A percentile compares a stretch with the other conserved stretches of the same genome.
Conservation (phyloP, 2,329 filamentous ascomycete species). For the Apiospora kogelbergensis region DNA sequence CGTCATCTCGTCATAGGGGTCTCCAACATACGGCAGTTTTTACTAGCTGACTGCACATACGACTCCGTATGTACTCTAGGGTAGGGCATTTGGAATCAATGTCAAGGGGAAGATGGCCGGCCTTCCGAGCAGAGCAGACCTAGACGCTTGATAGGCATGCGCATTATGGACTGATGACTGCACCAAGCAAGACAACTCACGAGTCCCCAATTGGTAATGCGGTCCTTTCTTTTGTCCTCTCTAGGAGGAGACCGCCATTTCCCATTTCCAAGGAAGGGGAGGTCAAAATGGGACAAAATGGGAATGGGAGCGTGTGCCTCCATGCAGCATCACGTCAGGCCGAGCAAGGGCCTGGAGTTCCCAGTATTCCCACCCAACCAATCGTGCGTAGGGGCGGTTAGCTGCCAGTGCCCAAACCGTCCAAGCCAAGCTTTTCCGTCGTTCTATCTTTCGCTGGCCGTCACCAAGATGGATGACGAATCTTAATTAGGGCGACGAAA, state of each 20-base stretch:
- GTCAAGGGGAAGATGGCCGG: not conserved
- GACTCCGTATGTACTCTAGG: too few relatives aligned
- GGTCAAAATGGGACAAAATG: too few relatives aligned
- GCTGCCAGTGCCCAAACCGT: not conserved
- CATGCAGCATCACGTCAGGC: slow-evolving; percentile 5
- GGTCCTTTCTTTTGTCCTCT: not conserved
- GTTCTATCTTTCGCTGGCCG: not conserved
- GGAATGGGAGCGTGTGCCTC: not conserved
- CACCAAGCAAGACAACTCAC: not conserved
- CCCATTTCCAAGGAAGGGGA: not conserved
- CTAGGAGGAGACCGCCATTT: not conserved
- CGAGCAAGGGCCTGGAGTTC: not conserved
- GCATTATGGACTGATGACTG: not conserved
- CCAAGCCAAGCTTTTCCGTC: not conserved
- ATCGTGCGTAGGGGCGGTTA: not conserved
- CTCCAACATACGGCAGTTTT: not conserved
- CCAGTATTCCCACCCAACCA: slow-evolving; percentile 4
- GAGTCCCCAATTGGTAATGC: not conserved
- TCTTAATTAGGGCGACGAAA: not conserved
- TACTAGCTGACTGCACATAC: too few relatives aligned
- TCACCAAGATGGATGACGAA: not conserved
- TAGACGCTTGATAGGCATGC: not conserved
- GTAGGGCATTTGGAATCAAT: too few relatives aligned
- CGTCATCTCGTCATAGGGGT: not conserved
- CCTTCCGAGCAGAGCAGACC: not conserved